phyloP scores from a whole-genome alignment of 208 protist species.

The Novymonas esmeraldas region DNA sequence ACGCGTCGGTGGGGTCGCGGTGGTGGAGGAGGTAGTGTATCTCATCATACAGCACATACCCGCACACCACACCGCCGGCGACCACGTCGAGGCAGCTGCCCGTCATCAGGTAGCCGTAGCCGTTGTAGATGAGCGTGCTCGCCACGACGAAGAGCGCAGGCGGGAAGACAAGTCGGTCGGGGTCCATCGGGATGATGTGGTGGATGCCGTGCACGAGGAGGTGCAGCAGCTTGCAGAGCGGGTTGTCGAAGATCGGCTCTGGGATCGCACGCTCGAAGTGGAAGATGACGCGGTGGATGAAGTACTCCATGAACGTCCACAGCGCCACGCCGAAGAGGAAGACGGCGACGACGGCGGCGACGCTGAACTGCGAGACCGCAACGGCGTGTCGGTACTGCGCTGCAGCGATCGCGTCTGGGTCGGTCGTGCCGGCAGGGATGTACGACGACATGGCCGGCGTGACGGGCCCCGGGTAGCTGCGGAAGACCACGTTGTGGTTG shows the following conservation, averaged over 20 bases:
- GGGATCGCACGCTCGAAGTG: constrained; percentile 45
- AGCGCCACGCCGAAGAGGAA: constrained; percentile 37
- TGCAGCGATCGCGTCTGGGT: constrained; percentile 20
- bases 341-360: constrained; percentile 27
- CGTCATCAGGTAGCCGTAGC: constrained; percentile 25
- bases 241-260: constrained; percentile 33
- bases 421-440: constrained; percentile 2
- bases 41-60: constrained; percentile 51
- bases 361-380: constrained; percentile 30
- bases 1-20: constrained; percentile 37
- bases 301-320: constrained; percentile 56
- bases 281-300: constrained; percentile 50
- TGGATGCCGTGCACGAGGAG: constrained; percentile 56
- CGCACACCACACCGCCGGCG: constrained; percentile 36
- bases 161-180: constrained; percentile 55
- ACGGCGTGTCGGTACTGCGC: constrained; percentile 31
- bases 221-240: constrained; percentile 43
- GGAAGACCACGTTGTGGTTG: constrained; percentile 42
- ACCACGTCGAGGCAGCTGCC: constrained; percentile 52
- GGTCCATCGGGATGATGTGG: constrained; percentile 67
- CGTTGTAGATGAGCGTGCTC: constrained; percentile 39
- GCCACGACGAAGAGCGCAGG: constrained; percentile 44
- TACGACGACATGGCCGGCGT: constrained; percentile 15
- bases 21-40: constrained; percentile 59
- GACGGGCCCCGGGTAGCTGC: constrained; percentile 33